A percentile compares a stretch with the other conserved stretches of the same genome.
Evolutionary conservation across 768 basidiomycete species (phyloP).

Genomic region (Lepiota venenata): DNA sequence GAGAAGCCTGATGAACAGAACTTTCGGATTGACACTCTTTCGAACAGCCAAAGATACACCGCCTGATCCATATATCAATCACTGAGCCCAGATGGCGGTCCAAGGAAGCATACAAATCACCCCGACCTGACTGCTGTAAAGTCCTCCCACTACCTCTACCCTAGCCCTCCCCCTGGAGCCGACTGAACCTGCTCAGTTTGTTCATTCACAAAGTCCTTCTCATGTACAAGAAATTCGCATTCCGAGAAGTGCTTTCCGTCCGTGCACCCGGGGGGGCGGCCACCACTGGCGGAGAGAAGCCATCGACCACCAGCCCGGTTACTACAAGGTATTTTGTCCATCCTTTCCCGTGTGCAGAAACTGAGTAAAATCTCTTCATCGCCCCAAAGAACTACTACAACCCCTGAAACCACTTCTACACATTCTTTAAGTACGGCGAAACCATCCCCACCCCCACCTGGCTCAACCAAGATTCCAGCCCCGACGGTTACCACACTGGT

Average conservation of each 20-base stretch:
- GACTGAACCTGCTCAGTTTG: background rate
- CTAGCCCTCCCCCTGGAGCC: background rate
- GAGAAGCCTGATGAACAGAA: background rate
- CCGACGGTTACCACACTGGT: too few species aligned
- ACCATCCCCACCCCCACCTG: too few species aligned
- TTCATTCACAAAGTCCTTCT: background rate
- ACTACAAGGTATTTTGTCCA: too few species aligned
- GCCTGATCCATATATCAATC: background rate
- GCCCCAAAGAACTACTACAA: too few species aligned
- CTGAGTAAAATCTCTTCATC: too few species aligned
- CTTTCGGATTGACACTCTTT: background rate
- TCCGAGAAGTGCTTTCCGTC: background rate
- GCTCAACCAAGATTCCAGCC: too few species aligned
- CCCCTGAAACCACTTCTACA: too few species aligned
- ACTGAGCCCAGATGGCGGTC: background rate
- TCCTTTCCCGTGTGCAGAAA: too few species aligned
- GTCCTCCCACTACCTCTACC: background rate
- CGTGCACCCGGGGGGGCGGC: background rate
- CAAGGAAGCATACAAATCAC: background rate
- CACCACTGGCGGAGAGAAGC: background rate
- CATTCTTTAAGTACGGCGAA: too few species aligned
- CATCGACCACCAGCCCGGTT: too few species aligned
- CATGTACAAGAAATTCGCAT: background rate
- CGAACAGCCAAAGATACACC: slow-evolving; percentile 2
- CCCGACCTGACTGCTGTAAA: background rate